These are phyloP conservation scores for Serpula lacrymans DNA, from an alignment of 768 basidiomycete species.

Conservation along the genomic window DNA sequence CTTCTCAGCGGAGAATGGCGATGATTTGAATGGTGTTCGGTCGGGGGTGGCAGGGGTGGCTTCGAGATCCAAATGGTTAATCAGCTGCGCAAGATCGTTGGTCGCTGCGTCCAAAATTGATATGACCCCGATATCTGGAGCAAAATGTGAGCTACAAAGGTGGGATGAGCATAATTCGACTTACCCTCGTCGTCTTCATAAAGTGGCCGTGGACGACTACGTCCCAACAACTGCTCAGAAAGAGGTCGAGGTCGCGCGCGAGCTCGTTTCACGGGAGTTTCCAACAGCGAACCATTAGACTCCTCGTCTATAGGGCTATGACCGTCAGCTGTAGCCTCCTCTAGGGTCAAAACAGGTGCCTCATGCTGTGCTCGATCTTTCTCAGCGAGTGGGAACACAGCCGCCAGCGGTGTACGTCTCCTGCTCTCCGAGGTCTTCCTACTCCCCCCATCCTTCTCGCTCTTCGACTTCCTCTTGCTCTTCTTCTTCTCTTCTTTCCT, in stretches of 20 bases:
- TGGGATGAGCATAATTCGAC: slow-evolving; percentile 5
- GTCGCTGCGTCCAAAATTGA: slow-evolving; percentile 78
- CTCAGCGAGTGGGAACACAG: slow-evolving; percentile 49
- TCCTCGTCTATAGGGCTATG: slow-evolving; percentile 29
- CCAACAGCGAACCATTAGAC: slow-evolving; percentile 7
- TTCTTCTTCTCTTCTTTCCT: slow-evolving; percentile 30
- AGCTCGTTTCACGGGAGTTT: slow-evolving; percentile 37
- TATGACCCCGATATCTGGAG: slow-evolving; percentile 45
- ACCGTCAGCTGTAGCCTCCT: slow-evolving; percentile 53
- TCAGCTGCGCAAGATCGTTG: slow-evolving; percentile 72
- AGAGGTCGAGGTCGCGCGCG: slow-evolving; percentile 51
- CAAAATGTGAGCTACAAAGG: neutral
- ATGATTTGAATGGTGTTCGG: slow-evolving; percentile 36
- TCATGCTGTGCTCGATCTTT: slow-evolving; percentile 4
- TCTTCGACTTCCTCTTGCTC: slow-evolving; percentile 24
- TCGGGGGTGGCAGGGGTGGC: slow-evolving; percentile 65
- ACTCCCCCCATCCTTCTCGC: slow-evolving; percentile 36
- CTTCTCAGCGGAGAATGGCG: slow-evolving; percentile 14
- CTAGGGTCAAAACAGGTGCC: slow-evolving; percentile 36
- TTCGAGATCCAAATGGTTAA: slow-evolving; percentile 78
- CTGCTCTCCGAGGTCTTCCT: slow-evolving; percentile 47
- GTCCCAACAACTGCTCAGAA: slow-evolving; percentile 60
- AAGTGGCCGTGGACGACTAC: slow-evolving; percentile 45
- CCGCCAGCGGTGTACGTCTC: slow-evolving; percentile 49
- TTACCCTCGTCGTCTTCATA: slow-evolving; percentile 47